Evolutionary conservation across 148 eudicot genomes (phyloP).

Genomic region (Vaccinium macrocarpon): DNA sequence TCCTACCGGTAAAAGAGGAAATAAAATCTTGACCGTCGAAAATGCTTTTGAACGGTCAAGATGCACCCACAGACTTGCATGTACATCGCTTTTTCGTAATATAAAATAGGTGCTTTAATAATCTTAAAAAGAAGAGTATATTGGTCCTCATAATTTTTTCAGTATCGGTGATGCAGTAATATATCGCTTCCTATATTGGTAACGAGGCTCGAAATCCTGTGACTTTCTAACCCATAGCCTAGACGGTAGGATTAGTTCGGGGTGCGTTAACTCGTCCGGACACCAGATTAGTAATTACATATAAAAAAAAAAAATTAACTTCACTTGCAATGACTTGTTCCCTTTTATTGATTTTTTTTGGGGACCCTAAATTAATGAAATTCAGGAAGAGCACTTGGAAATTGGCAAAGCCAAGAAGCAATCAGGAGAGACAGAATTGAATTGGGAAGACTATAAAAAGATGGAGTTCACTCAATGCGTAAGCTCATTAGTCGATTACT

Average conservation of each 20-base stretch:
- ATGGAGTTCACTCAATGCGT: slow-evolving; percentile 99
- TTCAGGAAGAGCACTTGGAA: slow-evolving; percentile 74
- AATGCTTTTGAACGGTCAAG: too few species aligned
- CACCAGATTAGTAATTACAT: neutral
- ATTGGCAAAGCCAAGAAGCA: slow-evolving; percentile 58
- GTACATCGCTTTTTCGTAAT: too few species aligned
- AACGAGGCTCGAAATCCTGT: too few species aligned
- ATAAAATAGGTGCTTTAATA: too few species aligned
- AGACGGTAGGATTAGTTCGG: neutral
- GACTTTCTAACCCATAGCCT: too few species aligned
- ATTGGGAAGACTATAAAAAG: slow-evolving; percentile 93
- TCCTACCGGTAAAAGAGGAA: too few species aligned
- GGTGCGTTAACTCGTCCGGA: neutral
- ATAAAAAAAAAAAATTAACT: neutral
- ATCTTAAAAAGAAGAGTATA: too few species aligned
- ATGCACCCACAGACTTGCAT: too few species aligned
- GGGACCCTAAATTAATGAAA: neutral
- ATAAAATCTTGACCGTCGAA: too few species aligned
- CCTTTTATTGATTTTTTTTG: neutral
- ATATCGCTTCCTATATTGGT: too few species aligned
- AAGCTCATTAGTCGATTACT: slow-evolving; percentile 25
- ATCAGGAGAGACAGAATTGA: slow-evolving; percentile 55
- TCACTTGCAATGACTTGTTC: neutral
- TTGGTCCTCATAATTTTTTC: too few species aligned
- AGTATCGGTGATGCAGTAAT: too few species aligned